Evolutionary conservation across 257 asterid genomes (phyloP), one percentile per base, ranked within the genome.

Genomic region (Salvia rosmarinus): DNA sequence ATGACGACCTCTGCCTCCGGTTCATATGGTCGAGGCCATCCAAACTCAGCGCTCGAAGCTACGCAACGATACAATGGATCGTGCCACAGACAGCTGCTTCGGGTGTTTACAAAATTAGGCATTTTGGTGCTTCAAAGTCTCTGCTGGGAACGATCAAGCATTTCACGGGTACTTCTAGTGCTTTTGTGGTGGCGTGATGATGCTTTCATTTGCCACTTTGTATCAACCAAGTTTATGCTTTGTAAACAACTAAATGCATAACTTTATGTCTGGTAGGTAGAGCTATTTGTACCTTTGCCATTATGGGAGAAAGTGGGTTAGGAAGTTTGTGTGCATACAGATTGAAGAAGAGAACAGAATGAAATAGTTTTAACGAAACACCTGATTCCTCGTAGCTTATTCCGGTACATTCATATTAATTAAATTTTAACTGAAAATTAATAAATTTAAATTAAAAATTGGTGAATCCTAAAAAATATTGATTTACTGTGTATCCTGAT

Each of bases 1-100:
- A 95, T 0, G 98, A 95, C 49, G 99, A 95, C 68, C 85, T 83
- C 72, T 84, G 95, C 81, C 96, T 91, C 5, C 89, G 98, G 0
- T 95, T 89, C 80, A 75, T 77, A 64, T 95, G 99, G 99, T 91
- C 94, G 9, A 88, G 99, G 51, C 99, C 99, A 46, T 19, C 78
- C 23, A 85, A 84, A 78, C 88, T 95, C 23, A 95, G 99, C 67
- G 0, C 96, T n/a, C 83, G 75, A 3, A 95, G 99, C 73, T 58
- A 84, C 2, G 99, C 96, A 2, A 84, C 88, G 0, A 84, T 92
- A 61, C 78, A 90, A 67, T 92, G 98, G 98, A 84, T 82, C 55
- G 83, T 91, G 69, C 99, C 99, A 6, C 81, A 70, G 55, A 68
- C 83, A 5, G 89, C 96, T 67, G 82, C 83, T 58, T 79, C 93